These are phyloP conservation scores for Echria macrotheca DNA, from an alignment of 495 filamentous ascomycete species.

Conservation along the genomic window DNA sequence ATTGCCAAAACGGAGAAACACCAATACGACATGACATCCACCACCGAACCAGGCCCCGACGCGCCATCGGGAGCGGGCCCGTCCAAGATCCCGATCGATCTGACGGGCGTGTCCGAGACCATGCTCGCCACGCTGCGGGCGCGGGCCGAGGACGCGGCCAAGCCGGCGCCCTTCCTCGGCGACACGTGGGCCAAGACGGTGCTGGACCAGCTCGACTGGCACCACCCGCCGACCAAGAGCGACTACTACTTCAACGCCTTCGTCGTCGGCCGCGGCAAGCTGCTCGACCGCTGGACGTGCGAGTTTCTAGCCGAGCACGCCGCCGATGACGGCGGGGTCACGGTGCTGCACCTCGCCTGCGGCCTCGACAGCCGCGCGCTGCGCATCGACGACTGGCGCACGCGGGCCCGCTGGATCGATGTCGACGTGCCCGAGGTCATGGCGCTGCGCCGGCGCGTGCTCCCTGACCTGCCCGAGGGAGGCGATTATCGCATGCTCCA, in stretches of 20 bases:
- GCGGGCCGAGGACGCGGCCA: constrained; percentile 13
- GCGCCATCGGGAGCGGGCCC: background rate
- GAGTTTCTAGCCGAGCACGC: constrained; percentile 9
- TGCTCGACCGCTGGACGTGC: constrained; percentile 15
- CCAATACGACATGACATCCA: too few relatives aligned
- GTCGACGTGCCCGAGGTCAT: constrained; percentile 19
- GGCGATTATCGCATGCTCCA: constrained; percentile 16
- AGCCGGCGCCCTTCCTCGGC: constrained; percentile 5
- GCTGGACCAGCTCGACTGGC: constrained; percentile 14
- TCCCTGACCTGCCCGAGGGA: constrained; percentile 1
- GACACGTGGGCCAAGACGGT: constrained; percentile 12
- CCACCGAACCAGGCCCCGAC: background rate
- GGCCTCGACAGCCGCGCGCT: constrained; percentile 18
- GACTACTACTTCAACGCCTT: background rate
- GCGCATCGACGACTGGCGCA: constrained; percentile 11
- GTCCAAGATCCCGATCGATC: background rate
- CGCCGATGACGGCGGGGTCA: constrained; percentile 4
- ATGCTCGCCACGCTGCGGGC: constrained; percentile 11
- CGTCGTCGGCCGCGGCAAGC: constrained; percentile 12
- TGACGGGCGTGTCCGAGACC: constrained; percentile 14
- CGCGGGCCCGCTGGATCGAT: constrained; percentile 17
- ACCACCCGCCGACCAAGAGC: background rate
- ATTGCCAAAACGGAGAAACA: too few relatives aligned
- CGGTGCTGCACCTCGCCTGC: constrained; percentile 21
- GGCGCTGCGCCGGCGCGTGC: constrained; percentile 12